Evolutionary conservation across 768 basidiomycete species (phyloP), one percentile per base, ranked within the genome.

Genomic region (Rhodotorula taiwanensis): DNA sequence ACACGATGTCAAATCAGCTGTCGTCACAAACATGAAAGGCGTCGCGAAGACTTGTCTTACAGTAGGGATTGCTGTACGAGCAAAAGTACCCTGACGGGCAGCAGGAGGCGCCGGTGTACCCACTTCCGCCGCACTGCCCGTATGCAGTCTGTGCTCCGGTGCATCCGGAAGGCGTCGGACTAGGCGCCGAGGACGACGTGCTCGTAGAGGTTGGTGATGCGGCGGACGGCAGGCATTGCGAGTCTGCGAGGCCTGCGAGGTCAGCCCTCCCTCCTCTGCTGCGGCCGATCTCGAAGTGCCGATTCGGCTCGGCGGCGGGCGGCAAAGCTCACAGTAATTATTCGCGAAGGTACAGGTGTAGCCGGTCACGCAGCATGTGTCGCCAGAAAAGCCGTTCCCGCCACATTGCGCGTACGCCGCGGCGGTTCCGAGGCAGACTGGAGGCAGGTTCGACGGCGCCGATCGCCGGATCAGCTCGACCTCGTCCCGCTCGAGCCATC

Each of bases 271-370:
- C 2, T 1, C 9, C 36, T 39, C 16, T 16, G 36, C 9, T 39
- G 10, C 36, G 36, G 36, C n/a, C n/a, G n/a, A n/a, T n/a, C n/a
- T n/a, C n/a, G n/a, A n/a, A n/a, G n/a, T n/a, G n/a, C n/a, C n/a
- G n/a, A n/a, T n/a, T n/a, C n/a, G n/a, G n/a, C n/a, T n/a, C n/a
- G n/a, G n/a, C n/a, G n/a, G n/a, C n/a, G n/a, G n/a, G n/a, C n/a
- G n/a, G n/a, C n/a, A n/a, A n/a, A n/a, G n/a, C 58, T 28, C 7
- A 59, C 58, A 52, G 31, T 45, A 59, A 1, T 44, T 41, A 43
- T 25, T 44, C 14, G 16, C 13, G 42, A 44, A 44, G 15, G 31
- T 31, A 33, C 58, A 59, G 18, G 33, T 52, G 39, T n/a, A 59
- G 9, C 58, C 58, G 1, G 42, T 13, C 15, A 42, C 30, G 43